A percentile compares a stretch with the other conserved stretches of the same genome.
These are phyloP conservation scores for Mimosa pudica DNA, from an alignment of 306 rosid species.

Conservation along the genomic window DNA sequence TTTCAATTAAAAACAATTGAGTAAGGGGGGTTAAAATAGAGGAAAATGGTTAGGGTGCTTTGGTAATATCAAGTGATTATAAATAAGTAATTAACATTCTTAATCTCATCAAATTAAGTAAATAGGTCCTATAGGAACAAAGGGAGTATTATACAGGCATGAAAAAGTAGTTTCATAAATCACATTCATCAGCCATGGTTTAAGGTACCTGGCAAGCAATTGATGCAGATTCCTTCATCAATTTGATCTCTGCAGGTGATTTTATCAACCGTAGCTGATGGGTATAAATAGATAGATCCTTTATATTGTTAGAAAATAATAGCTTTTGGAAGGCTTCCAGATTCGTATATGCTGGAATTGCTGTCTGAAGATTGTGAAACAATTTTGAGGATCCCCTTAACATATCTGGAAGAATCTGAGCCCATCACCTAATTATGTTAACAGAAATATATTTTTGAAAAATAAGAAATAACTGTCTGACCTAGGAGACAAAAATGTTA, in stretches of 20 bases:
- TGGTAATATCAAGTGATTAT: too few species aligned
- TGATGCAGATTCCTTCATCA: constrained; percentile 91
- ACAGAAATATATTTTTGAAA: constrained; percentile 20
- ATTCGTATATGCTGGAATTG: constrained; percentile 58
- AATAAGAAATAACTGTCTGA: constrained; percentile 17
- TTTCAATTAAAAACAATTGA: too few species aligned
- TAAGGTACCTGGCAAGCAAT: constrained; percentile 88
- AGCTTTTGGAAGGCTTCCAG: constrained; percentile 74
- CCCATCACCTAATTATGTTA: constrained; percentile 46
- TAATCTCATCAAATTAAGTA: too few species aligned
- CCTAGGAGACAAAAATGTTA: constrained; percentile 12
- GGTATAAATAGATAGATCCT: constrained; percentile 56
- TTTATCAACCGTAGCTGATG: constrained; percentile 81
- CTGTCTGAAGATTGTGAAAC: constrained; percentile 81
- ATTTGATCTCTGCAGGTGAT: constrained; percentile 84
- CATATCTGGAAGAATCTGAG: constrained; percentile 88
- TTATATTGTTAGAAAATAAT: constrained; percentile 49
- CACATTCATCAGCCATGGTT: not conserved
- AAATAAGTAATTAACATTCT: too few species aligned
- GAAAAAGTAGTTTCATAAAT: not conserved
- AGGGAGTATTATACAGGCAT: not conserved
- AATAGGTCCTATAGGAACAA: too few species aligned
- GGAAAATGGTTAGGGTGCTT: too few species aligned
- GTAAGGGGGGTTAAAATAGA: too few species aligned
- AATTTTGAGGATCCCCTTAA: constrained; percentile 59